Conservation (phyloP, 176 grass and related monocot genomes). For the Melocanna baccifera region DNA sequence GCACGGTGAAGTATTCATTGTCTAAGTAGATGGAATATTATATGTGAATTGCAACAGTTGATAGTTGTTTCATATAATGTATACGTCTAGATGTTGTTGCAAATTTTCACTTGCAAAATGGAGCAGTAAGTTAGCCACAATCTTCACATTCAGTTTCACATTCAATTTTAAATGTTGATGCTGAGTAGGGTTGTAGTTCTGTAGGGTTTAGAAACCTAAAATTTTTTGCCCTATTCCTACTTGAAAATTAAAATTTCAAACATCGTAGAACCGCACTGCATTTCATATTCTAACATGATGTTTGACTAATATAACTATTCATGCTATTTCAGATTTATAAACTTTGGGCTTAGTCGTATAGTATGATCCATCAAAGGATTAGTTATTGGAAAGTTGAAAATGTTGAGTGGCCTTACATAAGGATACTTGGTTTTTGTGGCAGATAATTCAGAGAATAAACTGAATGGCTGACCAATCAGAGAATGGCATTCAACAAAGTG, state of each 20-base stretch:
- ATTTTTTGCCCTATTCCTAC: not conserved
- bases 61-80: conserved; percentile 25
- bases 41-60: not conserved
- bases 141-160: not conserved
- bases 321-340: not conserved
- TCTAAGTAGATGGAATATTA: not conserved
- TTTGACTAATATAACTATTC: not conserved
- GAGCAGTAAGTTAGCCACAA: conserved; percentile 62
- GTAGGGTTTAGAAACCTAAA: not conserved
- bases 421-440: conserved; percentile 1
- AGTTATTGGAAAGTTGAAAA: not conserved
- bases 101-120: conserved; percentile 99
- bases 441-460: conserved; percentile 91
- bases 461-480: conserved; percentile 92
- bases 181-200: not conserved
- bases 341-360: not conserved
- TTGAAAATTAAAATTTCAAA: not conserved
- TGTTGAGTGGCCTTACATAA: not conserved
- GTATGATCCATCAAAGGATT: not conserved
- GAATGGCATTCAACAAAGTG: conserved; percentile 97
- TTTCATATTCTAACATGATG: not conserved
- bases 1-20: no score
- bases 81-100: conserved; percentile 80
- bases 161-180: conserved; percentile 1
- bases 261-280: not conserved